Evolutionary conservation across 306 rosid species (phyloP).

Genomic region (Adenanthera pavonina): DNA sequence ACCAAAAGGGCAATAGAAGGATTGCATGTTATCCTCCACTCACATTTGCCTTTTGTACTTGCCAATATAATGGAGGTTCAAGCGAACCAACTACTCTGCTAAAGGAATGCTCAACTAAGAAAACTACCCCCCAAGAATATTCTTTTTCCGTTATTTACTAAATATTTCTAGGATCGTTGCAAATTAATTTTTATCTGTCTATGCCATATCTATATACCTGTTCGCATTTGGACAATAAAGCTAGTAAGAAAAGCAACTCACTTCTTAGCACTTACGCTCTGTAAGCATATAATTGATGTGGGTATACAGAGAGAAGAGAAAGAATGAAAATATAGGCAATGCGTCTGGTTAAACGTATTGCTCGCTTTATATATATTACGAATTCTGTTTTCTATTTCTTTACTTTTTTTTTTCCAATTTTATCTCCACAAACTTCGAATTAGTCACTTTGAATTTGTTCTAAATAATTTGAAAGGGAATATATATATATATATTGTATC

Average conservation of each 20-base stretch:
- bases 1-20: conserved; percentile 40
- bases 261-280: background rate
- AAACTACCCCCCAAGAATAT: conserved; percentile 56
- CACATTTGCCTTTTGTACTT: conserved; percentile 36
- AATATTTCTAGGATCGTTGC: background rate
- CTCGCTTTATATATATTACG: background rate
- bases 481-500: background rate
- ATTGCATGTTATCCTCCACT: conserved; percentile 75
- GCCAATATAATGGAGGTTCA: conserved; percentile 14
- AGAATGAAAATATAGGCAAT: background rate
- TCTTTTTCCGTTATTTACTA: conserved; percentile 27
- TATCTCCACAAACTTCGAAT: background rate
- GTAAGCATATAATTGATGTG: background rate
- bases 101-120: conserved; percentile 45
- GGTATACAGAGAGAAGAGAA: background rate
- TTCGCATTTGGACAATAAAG: background rate
- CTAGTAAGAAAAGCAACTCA: background rate
- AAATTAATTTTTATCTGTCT: background rate
- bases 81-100: conserved; percentile 44
- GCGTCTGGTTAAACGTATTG: background rate
- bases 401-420: background rate
- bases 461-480: background rate
- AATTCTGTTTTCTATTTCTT: background rate
- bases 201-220: conserved; percentile 11
- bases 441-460: conserved; percentile 5